Base-by-base conservation (phyloP, 1,284 basidiomycete species). In the Tilletia setariae region DNA sequence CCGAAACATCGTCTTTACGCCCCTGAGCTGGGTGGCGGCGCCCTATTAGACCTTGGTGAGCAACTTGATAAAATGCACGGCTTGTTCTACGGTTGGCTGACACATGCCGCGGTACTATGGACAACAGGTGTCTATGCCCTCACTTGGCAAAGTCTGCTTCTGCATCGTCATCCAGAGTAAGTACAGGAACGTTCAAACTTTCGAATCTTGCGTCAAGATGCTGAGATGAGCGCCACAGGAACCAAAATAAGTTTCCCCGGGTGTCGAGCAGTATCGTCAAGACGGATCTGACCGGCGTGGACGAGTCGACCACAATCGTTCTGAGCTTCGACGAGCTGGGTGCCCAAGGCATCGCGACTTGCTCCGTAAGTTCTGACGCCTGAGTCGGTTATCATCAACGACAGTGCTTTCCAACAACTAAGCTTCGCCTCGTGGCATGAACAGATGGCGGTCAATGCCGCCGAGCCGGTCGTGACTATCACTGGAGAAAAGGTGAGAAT, bases 1-100 rank as follows among this genome's bases (percentile, higher is more conserved):
- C 68, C 73, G 89, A 91, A 40, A 90, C 89, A 93, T 84, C 85
- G 92, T 44, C 90, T 95, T 73, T 83, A 93, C 73, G 88, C 93
- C 77, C 92, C 93, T 1, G 83, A 84, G 21, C 86, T 94, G 6
- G 93, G 90, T 28, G 93, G 93, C 25, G 93, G 93, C 0, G 91
- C 89, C 8, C 80, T 95, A 44, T 87, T 95, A 51, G 93, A 95
- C 82, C 68, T 86, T 6, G 85, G 85, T 65, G 25, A 61, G 56
- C 6, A 40, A 4, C 35, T 6, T 40, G 35, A 40, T 11, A 40
- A 4, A 40, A 11, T 19, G 35, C 6, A 11, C 35, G 35, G 4
- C 35, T 6, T 4, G 35, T 11, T 40, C 35, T 40, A 4, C 35
- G 9, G 43, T 19, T 44, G 11, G 11, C 35, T 40, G 35, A 40